Conservation (phyloP, 345 rosid genomes). For the Eucalyptus pauciflora region DNA sequence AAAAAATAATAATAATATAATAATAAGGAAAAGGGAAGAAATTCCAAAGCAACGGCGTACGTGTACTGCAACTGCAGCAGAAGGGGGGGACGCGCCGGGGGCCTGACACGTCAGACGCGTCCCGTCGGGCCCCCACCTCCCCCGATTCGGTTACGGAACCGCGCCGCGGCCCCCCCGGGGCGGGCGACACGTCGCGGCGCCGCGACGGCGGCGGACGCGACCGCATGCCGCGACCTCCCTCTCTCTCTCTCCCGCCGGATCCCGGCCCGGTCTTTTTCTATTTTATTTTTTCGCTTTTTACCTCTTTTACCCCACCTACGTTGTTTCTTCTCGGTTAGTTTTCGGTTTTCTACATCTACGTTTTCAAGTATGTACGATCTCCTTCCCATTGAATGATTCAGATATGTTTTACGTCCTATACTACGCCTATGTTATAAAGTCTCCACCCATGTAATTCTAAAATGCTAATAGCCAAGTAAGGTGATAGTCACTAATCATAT, state of each 20-base stretch:
- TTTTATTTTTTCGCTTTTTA: neutral
- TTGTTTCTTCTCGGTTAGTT: neutral
- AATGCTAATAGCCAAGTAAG: neutral
- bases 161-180: neutral
- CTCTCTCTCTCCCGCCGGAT: too few species aligned
- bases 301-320: neutral
- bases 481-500: neutral
- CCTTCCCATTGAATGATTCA: too few species aligned
- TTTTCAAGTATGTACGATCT: neutral
- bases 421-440: too few species aligned
- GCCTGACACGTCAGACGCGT: neutral
- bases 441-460: too few species aligned
- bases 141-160: neutral
- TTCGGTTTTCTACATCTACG: neutral
- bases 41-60: neutral
- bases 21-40: neutral
- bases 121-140: neutral
- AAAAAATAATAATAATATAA: neutral
- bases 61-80: neutral
- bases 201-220: neutral
- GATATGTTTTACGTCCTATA: too few species aligned
- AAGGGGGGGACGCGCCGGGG: neutral
- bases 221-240: neutral
- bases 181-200: neutral
- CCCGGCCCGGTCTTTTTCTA: neutral